phyloP scores from a whole-genome alignment of 768 basidiomycete species.

The Boletus edulis region DNA sequence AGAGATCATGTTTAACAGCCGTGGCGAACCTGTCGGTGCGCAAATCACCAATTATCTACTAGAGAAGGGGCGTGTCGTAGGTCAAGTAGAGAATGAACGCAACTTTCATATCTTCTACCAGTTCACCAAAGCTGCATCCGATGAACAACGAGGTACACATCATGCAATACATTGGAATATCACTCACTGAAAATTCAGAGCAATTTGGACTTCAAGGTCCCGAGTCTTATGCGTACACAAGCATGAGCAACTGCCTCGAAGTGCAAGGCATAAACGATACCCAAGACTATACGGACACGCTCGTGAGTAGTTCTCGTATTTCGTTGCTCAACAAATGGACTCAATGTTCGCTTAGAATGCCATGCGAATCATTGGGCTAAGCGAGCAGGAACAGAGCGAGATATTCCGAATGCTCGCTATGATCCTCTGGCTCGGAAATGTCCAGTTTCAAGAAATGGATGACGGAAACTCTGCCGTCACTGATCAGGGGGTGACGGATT shows the following conservation, averaged over 20 bases:
- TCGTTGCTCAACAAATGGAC: slow-evolving; percentile 3
- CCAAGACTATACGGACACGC: slow-evolving; percentile 83
- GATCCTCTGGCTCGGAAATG: slow-evolving; percentile 95
- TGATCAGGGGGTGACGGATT: slow-evolving; percentile 90
- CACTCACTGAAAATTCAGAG: slow-evolving; percentile 49
- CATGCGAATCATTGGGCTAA: slow-evolving; percentile 92
- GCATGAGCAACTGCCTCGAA: slow-evolving; percentile 85
- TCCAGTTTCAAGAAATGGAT: slow-evolving; percentile 84
- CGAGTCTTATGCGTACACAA: slow-evolving; percentile 93
- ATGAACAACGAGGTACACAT: slow-evolving; percentile 78
- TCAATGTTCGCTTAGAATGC: slow-evolving; percentile 58
- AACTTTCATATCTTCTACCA: slow-evolving; percentile 99
- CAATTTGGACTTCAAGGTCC: slow-evolving; percentile 94
- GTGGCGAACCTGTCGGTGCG: slow-evolving; percentile 93
- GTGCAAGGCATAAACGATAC: slow-evolving; percentile 90
- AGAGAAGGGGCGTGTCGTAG: slow-evolving; percentile 95
- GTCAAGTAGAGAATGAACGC: slow-evolving; percentile 93
- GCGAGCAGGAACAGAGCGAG: slow-evolving; percentile 78
- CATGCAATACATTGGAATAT: neutral
- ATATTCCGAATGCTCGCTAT: slow-evolving; percentile 93
- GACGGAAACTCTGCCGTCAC: slow-evolving; percentile 82
- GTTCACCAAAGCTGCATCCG: slow-evolving; percentile 92
- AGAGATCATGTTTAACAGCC: slow-evolving; percentile 97
- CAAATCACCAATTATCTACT: slow-evolving; percentile 98
- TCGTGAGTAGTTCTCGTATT: slow-evolving; percentile 49